phyloP scores from a whole-genome alignment of 2,329 filamentous ascomycete genomes.

The Helicocarpus griseus region DNA sequence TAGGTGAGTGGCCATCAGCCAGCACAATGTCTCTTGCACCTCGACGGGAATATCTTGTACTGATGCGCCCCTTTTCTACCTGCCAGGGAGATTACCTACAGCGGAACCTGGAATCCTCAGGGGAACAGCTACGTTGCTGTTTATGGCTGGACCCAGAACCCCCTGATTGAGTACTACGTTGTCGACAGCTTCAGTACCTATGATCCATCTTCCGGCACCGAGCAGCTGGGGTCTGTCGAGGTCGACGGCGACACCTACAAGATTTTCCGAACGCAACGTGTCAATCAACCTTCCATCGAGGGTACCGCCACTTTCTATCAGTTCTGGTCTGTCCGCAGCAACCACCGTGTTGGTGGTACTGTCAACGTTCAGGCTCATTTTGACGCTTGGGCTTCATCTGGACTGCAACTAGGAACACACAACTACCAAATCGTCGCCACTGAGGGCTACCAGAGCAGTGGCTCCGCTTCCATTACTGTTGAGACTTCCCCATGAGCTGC shows the following conservation, averaged over 20 bases:
- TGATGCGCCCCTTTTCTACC: not conserved
- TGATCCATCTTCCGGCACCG: conserved; percentile 39
- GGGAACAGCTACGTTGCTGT: conserved; percentile 46
- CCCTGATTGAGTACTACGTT: conserved; percentile 51
- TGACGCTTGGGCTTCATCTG: conserved; percentile 42
- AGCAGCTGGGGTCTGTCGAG: conserved; percentile 42
- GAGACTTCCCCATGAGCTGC: not conserved
- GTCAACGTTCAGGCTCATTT: conserved; percentile 45
- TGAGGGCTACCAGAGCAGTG: conserved; percentile 45
- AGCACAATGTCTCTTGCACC: too few relatives aligned
- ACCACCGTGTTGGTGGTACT: conserved; percentile 42
- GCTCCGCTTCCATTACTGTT: conserved; percentile 41
- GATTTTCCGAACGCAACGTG: conserved; percentile 41
- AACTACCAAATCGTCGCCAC: conserved; percentile 49
- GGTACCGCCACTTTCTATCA: conserved; percentile 47
- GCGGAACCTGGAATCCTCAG: conserved; percentile 37
- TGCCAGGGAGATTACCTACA: conserved; percentile 42
- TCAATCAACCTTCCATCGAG: conserved; percentile 45
- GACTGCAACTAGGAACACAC: conserved; percentile 40
- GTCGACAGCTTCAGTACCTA: conserved; percentile 45
- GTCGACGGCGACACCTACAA: conserved; percentile 46
- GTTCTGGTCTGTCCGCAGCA: conserved; percentile 44
- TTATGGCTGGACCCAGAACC: conserved; percentile 49
- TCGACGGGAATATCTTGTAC: too few relatives aligned
- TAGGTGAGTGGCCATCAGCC: too few relatives aligned